Evolutionary conservation across 2,329 filamentous ascomycete genomes (phyloP), one percentile per base, ranked within the genome.

Genomic region (Coniochaeta sp.): DNA sequence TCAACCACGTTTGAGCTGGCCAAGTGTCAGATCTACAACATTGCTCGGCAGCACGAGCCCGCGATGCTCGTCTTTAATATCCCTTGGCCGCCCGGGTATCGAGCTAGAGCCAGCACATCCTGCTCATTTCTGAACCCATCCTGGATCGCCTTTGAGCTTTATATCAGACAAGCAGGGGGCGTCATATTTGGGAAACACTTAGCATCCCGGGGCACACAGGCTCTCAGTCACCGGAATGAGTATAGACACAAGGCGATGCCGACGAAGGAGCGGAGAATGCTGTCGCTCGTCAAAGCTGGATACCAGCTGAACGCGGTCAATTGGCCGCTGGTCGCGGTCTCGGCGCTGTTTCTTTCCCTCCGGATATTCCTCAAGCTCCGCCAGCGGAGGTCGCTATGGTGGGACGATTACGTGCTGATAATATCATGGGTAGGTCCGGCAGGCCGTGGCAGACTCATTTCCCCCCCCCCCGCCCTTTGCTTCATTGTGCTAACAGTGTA

Each of bases 381-480:
- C 3, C 57, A 47, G n/a, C 57, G 42, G 4, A 36, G 57, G 5
- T 17, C 24, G 8, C 42, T 58, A 44, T 58, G 57, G 57, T 58
- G 57, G 57, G 57, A 58, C 42, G 57, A 58, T 28, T 36, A 58
- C n/a, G 38, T 58, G 22, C 30, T 58, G 30, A 36, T 58, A 8
- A 24, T 50, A 47, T 44, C 57, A 22, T 58, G 57, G 57, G 57
- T 58, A 58, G 7, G 14, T 30, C 7, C n/a, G 17, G n/a, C 9
- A 9, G n/a, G 17, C 38, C 9, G 38, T 17, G 10, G 4, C 38
- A 40, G 38, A n/a, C 4, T 40, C 10, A 40, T 40, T 10, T 12
- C 14, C 16, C 36, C 36, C 16, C 36, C 17, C 36, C 14, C 16
- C 36, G 7, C 16, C 36, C 6, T 4, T 9, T 9, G 14, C 4